Conservation (phyloP, 139 green algal species). For the Medakamo hakoo region DNA sequence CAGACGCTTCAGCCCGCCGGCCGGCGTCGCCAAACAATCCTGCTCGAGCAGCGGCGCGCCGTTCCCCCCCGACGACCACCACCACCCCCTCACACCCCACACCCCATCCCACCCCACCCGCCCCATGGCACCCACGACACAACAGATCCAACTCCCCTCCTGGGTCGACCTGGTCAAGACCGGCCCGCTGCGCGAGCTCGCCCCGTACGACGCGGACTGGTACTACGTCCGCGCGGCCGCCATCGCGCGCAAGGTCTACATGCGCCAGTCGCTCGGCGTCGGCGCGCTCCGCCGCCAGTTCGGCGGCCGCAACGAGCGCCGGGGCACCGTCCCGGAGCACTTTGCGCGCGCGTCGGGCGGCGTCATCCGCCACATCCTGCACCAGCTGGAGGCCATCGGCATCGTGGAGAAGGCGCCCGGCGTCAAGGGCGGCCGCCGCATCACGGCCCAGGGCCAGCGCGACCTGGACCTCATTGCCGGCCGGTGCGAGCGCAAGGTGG, state of each 20-base stretch:
- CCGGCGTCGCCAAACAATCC: too few relatives aligned
- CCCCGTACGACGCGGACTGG: constrained; percentile 92
- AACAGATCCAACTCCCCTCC: constrained; percentile 80
- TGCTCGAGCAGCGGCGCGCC: too few relatives aligned
- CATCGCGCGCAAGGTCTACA: constrained; percentile 87
- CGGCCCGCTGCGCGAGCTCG: constrained; percentile 85
- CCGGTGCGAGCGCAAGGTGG: not conserved
- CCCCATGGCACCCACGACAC: too few relatives aligned
- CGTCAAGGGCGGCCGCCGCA: constrained; percentile 63
- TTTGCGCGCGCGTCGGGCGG: constrained; percentile 52
- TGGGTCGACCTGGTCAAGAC: constrained; percentile 98
- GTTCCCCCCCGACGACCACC: too few relatives aligned
- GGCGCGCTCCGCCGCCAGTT: constrained; percentile 79
- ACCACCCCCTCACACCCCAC: too few relatives aligned
- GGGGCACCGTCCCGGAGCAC: constrained; percentile 34
- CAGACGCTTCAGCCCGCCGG: not conserved
- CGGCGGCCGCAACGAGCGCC: constrained; percentile 52
- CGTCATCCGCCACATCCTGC: constrained; percentile 36
- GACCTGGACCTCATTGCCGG: constrained; percentile 30
- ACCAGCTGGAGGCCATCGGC: constrained; percentile 34
- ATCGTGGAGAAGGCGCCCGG: constrained; percentile 41
- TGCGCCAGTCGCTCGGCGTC: constrained; percentile 74
- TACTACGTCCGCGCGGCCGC: constrained; percentile 96
- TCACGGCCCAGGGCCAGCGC: constrained; percentile 62
- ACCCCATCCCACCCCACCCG: not conserved